These are phyloP conservation scores for Pseudocercospora pini-densiflorae DNA, from an alignment of 2,329 filamentous ascomycete genomes.

Conservation along the genomic window DNA sequence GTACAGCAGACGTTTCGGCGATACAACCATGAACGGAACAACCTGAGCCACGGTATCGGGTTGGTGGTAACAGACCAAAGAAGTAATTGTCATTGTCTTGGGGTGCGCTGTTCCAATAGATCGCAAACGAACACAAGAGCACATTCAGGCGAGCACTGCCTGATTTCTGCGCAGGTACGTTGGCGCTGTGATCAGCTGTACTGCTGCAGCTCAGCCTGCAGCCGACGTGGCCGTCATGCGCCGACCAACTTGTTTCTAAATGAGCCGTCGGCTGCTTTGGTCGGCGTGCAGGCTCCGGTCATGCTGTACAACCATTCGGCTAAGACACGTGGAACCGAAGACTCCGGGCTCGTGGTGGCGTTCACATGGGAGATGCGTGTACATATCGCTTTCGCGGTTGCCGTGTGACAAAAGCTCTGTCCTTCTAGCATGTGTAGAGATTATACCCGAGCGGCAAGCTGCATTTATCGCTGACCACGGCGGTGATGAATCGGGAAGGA, in stretches of 20 bases:
- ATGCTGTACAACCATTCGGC: conserved; percentile 17
- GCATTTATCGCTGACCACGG: not conserved
- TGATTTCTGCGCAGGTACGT: conserved; percentile 27
- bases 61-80: not conserved
- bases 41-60: conserved; percentile 21
- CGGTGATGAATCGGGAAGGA: not conserved
- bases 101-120: conserved; percentile 20
- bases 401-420: not conserved
- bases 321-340: conserved; percentile 25
- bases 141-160: conserved; percentile 9
- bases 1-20: conserved; percentile 75
- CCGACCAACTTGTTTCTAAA: conserved; percentile 18
- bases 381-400: conserved; percentile 5
- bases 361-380: conserved; percentile 17
- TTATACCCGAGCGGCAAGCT: conserved; percentile 14
- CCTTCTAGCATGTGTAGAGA: not conserved
- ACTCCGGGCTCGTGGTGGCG: conserved; percentile 19
- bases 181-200: conserved; percentile 20
- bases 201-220: conserved; percentile 12
- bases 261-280: conserved; percentile 11
- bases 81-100: conserved; percentile 13
- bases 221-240: conserved; percentile 15
- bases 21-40: conserved; percentile 48
- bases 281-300: conserved; percentile 21
- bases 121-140: conserved; percentile 12